A percentile compares a stretch with the other conserved stretches of the same genome.
Conservation (phyloP, 495 filamentous ascomycete genomes). For the Penicillium ochrochloron region DNA sequence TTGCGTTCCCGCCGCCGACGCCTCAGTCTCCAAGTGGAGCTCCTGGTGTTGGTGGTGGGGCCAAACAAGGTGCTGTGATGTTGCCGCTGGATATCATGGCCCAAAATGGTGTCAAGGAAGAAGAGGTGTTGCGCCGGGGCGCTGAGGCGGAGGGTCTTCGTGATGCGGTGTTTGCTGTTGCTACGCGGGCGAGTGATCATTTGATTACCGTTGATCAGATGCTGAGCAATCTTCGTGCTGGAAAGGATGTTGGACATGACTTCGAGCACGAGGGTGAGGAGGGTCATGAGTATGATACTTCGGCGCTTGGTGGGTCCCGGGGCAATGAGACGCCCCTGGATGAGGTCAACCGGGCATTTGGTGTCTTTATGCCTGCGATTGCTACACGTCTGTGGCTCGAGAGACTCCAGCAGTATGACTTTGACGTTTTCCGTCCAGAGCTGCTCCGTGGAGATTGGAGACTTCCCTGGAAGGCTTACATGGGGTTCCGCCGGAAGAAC, state of each 20-base stretch:
- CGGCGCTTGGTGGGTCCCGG: slow-evolving; percentile 26
- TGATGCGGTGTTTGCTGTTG: slow-evolving; percentile 90
- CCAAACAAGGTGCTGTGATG: slow-evolving; percentile 67
- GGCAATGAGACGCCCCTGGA: slow-evolving; percentile 48
- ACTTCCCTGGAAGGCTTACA: slow-evolving; percentile 84
- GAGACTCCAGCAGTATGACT: slow-evolving; percentile 75
- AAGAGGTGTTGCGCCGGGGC: slow-evolving; percentile 84
- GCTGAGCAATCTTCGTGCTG: slow-evolving; percentile 75
- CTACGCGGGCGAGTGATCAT: slow-evolving; percentile 92
- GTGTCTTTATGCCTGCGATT: slow-evolving; percentile 79
- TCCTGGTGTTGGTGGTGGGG: slow-evolving; percentile 33
- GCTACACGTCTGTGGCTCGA: slow-evolving; percentile 78
- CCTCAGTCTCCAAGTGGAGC: slow-evolving; percentile 54
- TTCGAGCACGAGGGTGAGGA: slow-evolving; percentile 85
- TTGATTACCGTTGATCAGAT: slow-evolving; percentile 92
- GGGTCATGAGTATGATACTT: slow-evolving; percentile 69
- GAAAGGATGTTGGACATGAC: slow-evolving; percentile 75
- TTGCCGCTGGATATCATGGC: slow-evolving; percentile 92
- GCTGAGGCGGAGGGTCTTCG: slow-evolving; percentile 74
- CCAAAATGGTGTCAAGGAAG: slow-evolving; percentile 74
- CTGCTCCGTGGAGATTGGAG: slow-evolving; percentile 77
- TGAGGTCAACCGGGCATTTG: slow-evolving; percentile 71
- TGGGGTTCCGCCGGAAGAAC: slow-evolving; percentile 63
- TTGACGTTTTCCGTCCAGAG: slow-evolving; percentile 75
- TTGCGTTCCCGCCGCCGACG: slow-evolving; percentile 76